Base-by-base conservation (phyloP, 768 basidiomycete species). In the Lactarius hatsudake region DNA sequence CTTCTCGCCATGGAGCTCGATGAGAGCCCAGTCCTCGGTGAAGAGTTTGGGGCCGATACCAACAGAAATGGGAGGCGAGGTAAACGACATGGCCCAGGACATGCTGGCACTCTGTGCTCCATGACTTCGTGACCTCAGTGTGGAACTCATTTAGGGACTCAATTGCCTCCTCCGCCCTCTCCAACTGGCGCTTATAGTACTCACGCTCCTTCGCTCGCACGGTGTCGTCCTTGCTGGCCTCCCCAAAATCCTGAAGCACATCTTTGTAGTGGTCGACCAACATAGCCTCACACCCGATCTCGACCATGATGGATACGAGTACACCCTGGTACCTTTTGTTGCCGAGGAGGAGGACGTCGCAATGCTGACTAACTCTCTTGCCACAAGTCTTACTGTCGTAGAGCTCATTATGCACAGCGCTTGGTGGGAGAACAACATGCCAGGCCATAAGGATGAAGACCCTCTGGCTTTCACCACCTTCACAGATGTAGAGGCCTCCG, bases 381-480 rank as follows among this genome's bases (percentile, higher is more conserved):
- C 9, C 1, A 9, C 34, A 9, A 18, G 23, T 61, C 23, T 60
- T 51, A 7, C 32, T 15, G n/a, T 1, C 18, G 40, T 51, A 45
- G 61, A 65, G 32, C 64, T 38, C 62, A 68, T 62, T 73, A 43
- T 1, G 6, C 18, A 5, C 18, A 28, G 71, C 62, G 36, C 68
- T 62, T 68, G 77, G 76, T 15, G 79, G 77, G 61, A 72, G 73
- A 66, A 72, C 76, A 58, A 80, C 79, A 66, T 81, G 80, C 51
- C 73, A 72, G 69, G 63, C 61, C 34, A 79, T 80, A 56, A 79
- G 71, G 62, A 77, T 17, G 62, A 72, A 42, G 66, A 76, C 70
- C 58, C 72, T 70, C 18, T 75, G 61, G 68, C 72, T 66, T 30
- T 70, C 61, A 70, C 75, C 18, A 18, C 43, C 43, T 20, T 43